Conservation (phyloP, 345 rosid genomes). For the Euphorbia peplus region DNA sequence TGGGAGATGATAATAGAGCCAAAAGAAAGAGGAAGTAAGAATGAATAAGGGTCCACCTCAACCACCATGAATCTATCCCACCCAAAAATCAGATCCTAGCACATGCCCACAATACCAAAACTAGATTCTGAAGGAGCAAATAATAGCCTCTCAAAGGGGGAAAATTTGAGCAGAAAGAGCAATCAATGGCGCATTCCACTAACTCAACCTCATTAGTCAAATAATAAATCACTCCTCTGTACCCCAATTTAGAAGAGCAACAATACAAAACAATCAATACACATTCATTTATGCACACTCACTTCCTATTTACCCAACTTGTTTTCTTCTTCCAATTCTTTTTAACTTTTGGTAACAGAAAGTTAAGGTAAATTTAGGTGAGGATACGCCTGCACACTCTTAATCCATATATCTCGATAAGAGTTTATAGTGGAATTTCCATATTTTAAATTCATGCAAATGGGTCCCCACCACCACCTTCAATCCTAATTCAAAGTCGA, state of each 20-base stretch:
- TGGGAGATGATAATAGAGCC: slow-evolving; percentile 8
- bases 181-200: slow-evolving; percentile 53
- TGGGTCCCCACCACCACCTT: slow-evolving; percentile 34
- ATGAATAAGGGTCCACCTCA: slow-evolving; percentile 25
- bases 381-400: too few species aligned
- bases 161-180: slow-evolving; percentile 29
- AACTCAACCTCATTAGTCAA: slow-evolving; percentile 42
- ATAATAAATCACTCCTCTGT: slow-evolving; percentile 36
- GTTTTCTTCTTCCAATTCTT: slow-evolving; percentile 21
- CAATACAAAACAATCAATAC: too few species aligned
- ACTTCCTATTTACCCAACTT: slow-evolving; percentile 24
- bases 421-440: slow-evolving; percentile 30
- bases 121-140: slow-evolving; percentile 15
- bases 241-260: slow-evolving; percentile 5
- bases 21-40: slow-evolving; percentile 4
- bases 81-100: slow-evolving; percentile 27
- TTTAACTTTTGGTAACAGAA: too few species aligned
- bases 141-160: slow-evolving; percentile 18
- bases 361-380: too few species aligned
- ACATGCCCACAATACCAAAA: slow-evolving; percentile 21
- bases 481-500: slow-evolving; percentile 26
- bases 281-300: slow-evolving; percentile 21
- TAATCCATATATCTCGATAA: too few species aligned
- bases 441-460: slow-evolving; percentile 15
- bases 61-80: slow-evolving; percentile 23